Percentiles rank a stretch among this genome's conserved stretches.
phyloP scores from a whole-genome alignment of 805 yeast genomes.

The Pichia deserticola region DNA sequence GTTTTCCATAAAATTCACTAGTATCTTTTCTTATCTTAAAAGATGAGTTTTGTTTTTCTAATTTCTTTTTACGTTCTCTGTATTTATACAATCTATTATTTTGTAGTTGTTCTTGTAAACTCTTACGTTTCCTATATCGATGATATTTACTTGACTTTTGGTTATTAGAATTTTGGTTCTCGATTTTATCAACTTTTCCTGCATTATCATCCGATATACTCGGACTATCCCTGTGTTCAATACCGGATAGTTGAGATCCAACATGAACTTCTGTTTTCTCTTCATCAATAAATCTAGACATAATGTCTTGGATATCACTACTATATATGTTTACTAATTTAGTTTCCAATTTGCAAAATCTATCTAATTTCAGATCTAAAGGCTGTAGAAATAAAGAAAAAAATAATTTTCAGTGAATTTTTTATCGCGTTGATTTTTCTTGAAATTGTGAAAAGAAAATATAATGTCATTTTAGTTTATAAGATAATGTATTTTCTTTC shows the following conservation, averaged over 20 bases:
- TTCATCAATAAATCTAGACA: constrained; percentile 1
- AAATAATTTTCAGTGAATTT: no score
- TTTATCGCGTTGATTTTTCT: no score
- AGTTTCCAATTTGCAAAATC: background rate
- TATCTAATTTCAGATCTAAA: background rate
- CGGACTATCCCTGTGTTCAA: background rate
- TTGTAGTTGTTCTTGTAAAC: constrained; percentile 35
- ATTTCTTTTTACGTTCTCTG: constrained; percentile 24
- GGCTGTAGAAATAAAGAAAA: no score
- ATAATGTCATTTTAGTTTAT: no score
- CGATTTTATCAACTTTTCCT: constrained; percentile 5
- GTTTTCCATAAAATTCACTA: constrained; percentile 28
- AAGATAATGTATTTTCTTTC: no score
- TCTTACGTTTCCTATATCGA: constrained; percentile 24
- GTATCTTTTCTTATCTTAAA: constrained; percentile 35
- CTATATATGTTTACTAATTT: no score
- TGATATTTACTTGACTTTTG: background rate
- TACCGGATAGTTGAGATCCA: background rate
- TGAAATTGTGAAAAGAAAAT: no score
- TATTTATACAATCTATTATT: constrained; percentile 29
- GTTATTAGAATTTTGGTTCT: constrained; percentile 10
- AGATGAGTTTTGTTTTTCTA: constrained; percentile 33
- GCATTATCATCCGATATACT: background rate
- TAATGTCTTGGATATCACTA: no score
- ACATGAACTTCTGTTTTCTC: constrained; percentile 13